These are phyloP conservation scores for Exserohilum turcica DNA, from an alignment of 2,329 filamentous ascomycete genomes.

Conservation along the genomic window DNA sequence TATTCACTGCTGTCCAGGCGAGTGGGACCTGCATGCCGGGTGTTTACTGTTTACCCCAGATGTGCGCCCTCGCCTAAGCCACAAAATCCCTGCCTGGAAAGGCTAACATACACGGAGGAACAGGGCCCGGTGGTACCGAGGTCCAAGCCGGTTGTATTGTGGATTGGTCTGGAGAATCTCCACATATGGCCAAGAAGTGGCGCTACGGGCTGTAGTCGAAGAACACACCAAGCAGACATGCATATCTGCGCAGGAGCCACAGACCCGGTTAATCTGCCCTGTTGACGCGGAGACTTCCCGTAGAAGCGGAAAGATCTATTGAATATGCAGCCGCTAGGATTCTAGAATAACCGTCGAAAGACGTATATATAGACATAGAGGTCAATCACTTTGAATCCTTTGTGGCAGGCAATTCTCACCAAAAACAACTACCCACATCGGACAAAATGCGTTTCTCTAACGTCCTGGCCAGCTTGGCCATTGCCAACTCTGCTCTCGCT, in stretches of 20 bases:
- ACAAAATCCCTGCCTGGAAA: conserved; percentile 11
- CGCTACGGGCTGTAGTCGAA: conserved; percentile 3
- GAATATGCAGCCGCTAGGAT: conserved; percentile 15
- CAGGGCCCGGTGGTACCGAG: conserved; percentile 17
- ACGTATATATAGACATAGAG: conserved; percentile 19
- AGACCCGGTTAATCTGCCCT: conserved; percentile 25
- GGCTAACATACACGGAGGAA: conserved; percentile 15
- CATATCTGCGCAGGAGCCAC: conserved; percentile 17
- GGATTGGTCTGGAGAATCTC: conserved; percentile 20
- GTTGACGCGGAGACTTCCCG: conserved; percentile 11
- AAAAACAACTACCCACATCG: conserved; percentile 1
- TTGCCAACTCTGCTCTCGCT: conserved; percentile 30
- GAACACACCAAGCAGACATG: conserved; percentile 4
- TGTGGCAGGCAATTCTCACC: conserved; percentile 13
- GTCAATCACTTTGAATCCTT: not conserved
- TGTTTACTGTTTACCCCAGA: conserved; percentile 18
- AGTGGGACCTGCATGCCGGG: conserved; percentile 25
- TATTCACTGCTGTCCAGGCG: conserved; percentile 1
- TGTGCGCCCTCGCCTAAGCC: conserved; percentile 15
- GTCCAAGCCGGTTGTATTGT: conserved; percentile 35
- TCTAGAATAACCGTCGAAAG: conserved; percentile 25
- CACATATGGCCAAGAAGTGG: conserved; percentile 11
- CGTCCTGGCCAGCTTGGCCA: conserved; percentile 29
- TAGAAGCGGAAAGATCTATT: conserved; percentile 18
- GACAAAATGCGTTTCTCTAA: conserved; percentile 36